These are phyloP conservation scores for Hemisphaericaspora subhashii DNA, from an alignment of 1,139 yeast genomes.

Conservation along the genomic window DNA sequence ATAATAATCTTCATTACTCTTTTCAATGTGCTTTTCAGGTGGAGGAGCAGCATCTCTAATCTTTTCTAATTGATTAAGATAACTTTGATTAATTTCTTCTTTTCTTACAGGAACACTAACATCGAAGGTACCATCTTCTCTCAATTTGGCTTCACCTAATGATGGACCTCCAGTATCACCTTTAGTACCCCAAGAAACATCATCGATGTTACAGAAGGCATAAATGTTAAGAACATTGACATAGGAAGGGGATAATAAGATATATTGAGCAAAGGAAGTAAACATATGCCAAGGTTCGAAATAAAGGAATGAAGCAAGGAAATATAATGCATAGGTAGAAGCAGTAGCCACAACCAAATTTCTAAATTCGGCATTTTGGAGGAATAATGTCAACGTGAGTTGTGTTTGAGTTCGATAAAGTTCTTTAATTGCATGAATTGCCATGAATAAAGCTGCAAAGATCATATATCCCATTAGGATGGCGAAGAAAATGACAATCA, in stretches of 20 bases:
- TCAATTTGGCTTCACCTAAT: constrained; percentile 58
- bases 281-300: constrained; percentile 56
- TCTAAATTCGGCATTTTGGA: constrained; percentile 44
- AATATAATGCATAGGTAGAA: constrained; percentile 48
- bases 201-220: constrained; percentile 53
- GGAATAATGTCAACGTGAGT: constrained; percentile 40
- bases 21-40: constrained; percentile 34
- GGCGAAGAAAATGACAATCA: constrained; percentile 88
- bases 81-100: constrained; percentile 61
- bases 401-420: constrained; percentile 30
- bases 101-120: constrained; percentile 67
- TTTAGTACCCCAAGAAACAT: constrained; percentile 53
- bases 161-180: constrained; percentile 48
- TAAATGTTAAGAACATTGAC: constrained; percentile 49
- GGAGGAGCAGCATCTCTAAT: constrained; percentile 45
- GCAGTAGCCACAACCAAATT: constrained; percentile 50
- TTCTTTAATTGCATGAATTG: constrained; percentile 42
- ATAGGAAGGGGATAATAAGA: constrained; percentile 48
- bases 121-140: constrained; percentile 66
- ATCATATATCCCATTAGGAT: constrained; percentile 89
- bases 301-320: constrained; percentile 46
- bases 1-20: constrained; percentile 64
- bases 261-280: constrained; percentile 47
- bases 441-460: constrained; percentile 57
- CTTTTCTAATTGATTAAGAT: constrained; percentile 61